Base-by-base conservation (phyloP, 495 filamentous ascomycete species). In the Hypomontagnella monticulosa region DNA sequence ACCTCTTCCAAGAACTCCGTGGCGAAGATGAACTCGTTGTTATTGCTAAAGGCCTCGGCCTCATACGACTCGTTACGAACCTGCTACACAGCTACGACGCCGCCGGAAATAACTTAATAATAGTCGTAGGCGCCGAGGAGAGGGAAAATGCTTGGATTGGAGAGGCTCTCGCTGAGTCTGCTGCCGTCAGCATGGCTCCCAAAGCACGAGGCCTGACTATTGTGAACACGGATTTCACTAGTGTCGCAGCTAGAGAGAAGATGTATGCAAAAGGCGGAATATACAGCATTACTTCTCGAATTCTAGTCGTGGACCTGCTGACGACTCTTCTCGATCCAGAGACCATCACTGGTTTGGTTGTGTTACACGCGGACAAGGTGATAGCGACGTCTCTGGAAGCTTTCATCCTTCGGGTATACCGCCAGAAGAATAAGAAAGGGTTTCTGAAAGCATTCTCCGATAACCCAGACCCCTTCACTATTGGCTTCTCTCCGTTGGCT, bases 391-490 rank as follows among this genome's bases (percentile, higher is more conserved):
- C 93, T 2, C 79, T 91, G 4, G 95, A 99, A 74, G 94, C 95
- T 14, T 99, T 99, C 74, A 97, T 99, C 57, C 79, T 97, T 43
- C 90, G 95, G 30, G 91, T 97, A 41, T 99, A 91, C 72, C 86
- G 95, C 50, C 93, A 97, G 78, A 88, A 89, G 79, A 99, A 99
- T 71, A 96, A 95, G 78, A 79, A 70, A 23, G 95, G 95, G 12
- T 98, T 99, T 67, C 84, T 99, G 15, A 99, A 98, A 72, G 94
- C 96, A 6, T 97, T 99, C 67, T 97, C 95, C 0, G 95, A 99
- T 69, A 91, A 88, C 14, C 95, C 95, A 0, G 93, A 98, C 75
- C 90, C 93, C 2, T 97, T 99, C 65, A 91, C 91, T 0, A 86
- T 87, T 1, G 95, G 93, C 2, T 98, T 97, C 74, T 87, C 93